Evolutionary conservation across 2,329 filamentous ascomycete genomes (phyloP).

Genomic region (Ophiostoma tasmaniense): DNA sequence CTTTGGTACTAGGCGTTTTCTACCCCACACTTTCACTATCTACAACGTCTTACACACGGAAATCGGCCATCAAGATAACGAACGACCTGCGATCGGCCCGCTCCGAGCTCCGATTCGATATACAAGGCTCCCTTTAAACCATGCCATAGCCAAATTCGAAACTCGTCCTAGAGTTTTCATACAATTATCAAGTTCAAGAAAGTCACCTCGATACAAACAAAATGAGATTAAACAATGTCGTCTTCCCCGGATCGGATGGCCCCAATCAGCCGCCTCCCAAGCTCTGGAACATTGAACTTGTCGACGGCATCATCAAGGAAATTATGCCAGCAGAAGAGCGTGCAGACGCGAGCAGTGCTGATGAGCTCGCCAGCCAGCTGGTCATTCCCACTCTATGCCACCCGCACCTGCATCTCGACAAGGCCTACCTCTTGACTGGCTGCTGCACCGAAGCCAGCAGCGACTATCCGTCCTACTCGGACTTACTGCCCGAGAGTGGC

Average conservation of each 20-base stretch:
- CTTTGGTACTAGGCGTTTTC: background rate
- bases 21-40: background rate
- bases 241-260: constrained; percentile 14
- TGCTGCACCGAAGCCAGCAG: constrained; percentile 19
- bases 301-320: constrained; percentile 14
- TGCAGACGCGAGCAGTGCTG: background rate
- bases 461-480: constrained; percentile 35
- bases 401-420: constrained; percentile 66
- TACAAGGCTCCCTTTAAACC: background rate
- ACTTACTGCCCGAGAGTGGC: constrained; percentile 51
- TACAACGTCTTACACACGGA: background rate
- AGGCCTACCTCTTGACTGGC: constrained; percentile 49
- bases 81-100: background rate
- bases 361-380: constrained; percentile 20
- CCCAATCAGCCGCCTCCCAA: background rate
- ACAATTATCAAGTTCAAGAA: background rate
- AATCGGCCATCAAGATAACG: background rate
- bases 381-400: constrained; percentile 49
- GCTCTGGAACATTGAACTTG: constrained; percentile 18
- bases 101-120: background rate
- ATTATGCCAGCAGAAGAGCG: background rate
- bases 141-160: background rate
- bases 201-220: background rate
- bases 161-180: background rate
- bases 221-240: constrained; percentile 17